These are phyloP conservation scores for Capsicum rhomboideum DNA, from an alignment of 257 asterid genomes.

Conservation along the genomic window DNA sequence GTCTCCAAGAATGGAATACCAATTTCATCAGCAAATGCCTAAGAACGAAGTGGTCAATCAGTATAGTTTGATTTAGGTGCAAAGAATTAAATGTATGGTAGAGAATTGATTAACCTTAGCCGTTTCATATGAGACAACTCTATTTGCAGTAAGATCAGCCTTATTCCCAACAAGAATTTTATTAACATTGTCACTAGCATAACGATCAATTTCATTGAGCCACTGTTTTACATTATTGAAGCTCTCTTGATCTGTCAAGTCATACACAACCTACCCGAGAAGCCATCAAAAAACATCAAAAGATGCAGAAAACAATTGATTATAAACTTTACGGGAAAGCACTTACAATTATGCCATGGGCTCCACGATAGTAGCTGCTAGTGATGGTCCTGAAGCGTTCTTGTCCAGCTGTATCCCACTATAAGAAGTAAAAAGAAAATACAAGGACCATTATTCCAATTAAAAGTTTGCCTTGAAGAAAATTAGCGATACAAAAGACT, in stretches of 20 bases:
- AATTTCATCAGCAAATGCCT: slow-evolving; percentile 7
- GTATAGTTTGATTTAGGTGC: neutral
- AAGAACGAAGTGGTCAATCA: neutral
- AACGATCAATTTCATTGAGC: slow-evolving; percentile 4
- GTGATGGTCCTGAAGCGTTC: slow-evolving; percentile 5
- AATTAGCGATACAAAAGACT: neutral
- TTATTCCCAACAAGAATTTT: slow-evolving; percentile 4
- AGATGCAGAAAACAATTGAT: neutral
- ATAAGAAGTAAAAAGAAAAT: neutral
- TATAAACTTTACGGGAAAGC: neutral
- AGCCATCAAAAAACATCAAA: neutral
- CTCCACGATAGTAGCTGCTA: slow-evolving; percentile 3
- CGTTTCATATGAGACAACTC: neutral
- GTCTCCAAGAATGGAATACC: slow-evolving; percentile 7
- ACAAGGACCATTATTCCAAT: neutral
- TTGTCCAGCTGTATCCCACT: slow-evolving; percentile 10
- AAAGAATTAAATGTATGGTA: neutral
- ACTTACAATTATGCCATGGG: slow-evolving; percentile 1
- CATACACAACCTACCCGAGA: neutral
- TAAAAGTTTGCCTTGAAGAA: neutral
- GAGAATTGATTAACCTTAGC: neutral
- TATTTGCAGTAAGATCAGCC: slow-evolving; percentile 3
- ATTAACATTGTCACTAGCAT: slow-evolving; percentile 4
- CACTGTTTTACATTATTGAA: slow-evolving; percentile 2
- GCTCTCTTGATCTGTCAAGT: slow-evolving; percentile 3